phyloP scores from a whole-genome alignment of 2,329 filamentous ascomycete genomes.

The Neonectria magnoliae region DNA sequence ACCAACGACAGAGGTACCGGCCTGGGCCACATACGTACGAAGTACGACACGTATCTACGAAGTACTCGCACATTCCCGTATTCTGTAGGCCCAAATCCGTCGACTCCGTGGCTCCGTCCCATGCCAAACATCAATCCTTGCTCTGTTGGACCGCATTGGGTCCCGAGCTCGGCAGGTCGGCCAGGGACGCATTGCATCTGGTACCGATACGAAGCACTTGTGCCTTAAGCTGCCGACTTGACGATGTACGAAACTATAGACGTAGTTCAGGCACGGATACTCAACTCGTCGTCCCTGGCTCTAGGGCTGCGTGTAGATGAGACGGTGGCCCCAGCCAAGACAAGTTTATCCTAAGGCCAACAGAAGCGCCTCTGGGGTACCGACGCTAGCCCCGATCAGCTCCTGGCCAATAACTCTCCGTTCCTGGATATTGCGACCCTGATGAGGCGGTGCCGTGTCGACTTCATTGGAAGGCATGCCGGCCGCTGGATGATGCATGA shows the following conservation, averaged over 20 bases:
- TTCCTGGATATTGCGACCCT: constrained; percentile 9
- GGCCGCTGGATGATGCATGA: neutral
- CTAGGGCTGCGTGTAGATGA: constrained; percentile 26
- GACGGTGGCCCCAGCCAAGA: constrained; percentile 26
- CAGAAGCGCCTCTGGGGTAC: constrained; percentile 25
- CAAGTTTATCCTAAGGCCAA: constrained; percentile 27
- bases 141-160: constrained; percentile 12
- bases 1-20: constrained; percentile 38
- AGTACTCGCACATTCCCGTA: neutral
- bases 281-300: constrained; percentile 22
- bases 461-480: constrained; percentile 4
- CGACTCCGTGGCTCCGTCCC: constrained; percentile 9
- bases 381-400: constrained; percentile 27
- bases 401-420: constrained; percentile 29
- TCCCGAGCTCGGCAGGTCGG: constrained; percentile 6
- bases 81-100: neutral
- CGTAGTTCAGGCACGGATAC: constrained; percentile 17
- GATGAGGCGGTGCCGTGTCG: neutral
- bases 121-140: constrained; percentile 16
- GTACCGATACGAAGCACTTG: neutral
- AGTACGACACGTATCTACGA: neutral
- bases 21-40: constrained; percentile 23
- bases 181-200: constrained; percentile 15
- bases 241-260: neutral
- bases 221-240: neutral